phyloP scores from a whole-genome alignment of 2,329 filamentous ascomycete species.

The Anisogramma anomala region DNA sequence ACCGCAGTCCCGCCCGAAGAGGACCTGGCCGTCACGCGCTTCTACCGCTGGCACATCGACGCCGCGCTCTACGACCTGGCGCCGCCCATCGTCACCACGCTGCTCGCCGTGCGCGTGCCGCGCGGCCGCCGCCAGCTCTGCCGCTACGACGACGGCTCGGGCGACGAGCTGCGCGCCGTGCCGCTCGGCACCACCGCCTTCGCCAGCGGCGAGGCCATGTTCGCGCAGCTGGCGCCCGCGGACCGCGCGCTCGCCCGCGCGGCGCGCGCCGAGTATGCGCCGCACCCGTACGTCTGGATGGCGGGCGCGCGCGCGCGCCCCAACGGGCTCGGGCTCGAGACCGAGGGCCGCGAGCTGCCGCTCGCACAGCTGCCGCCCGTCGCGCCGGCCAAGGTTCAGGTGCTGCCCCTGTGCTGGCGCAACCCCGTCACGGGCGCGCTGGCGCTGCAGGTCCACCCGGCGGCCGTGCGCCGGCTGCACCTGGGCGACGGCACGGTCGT shows the following conservation, averaged over 20 bases:
- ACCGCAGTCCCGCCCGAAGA: constrained; percentile 43
- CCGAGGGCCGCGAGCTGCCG: constrained; percentile 45
- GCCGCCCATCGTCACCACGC: constrained; percentile 60
- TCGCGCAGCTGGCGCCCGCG: constrained; percentile 49
- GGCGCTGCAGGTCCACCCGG: constrained; percentile 64
- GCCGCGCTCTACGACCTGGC: constrained; percentile 64
- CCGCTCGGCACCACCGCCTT: constrained; percentile 69
- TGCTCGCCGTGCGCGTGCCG: constrained; percentile 64
- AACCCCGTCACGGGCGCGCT: constrained; percentile 60
- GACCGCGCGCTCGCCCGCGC: constrained; percentile 57
- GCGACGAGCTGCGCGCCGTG: constrained; percentile 53
- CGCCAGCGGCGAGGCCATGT: constrained; percentile 60
- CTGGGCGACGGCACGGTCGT: constrained; percentile 53
- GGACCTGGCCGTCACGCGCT: constrained; percentile 38
- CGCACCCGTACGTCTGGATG: constrained; percentile 80
- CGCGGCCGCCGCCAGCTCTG: constrained; percentile 53
- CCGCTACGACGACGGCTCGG: constrained; percentile 61
- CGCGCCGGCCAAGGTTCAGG: constrained; percentile 54
- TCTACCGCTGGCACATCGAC: constrained; percentile 75
- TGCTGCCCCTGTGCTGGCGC: constrained; percentile 66
- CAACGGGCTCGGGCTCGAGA: constrained; percentile 60
- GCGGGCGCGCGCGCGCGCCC: constrained; percentile 52
- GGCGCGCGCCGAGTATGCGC: constrained; percentile 61
- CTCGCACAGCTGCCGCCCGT: constrained; percentile 36
- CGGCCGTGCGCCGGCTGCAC: constrained; percentile 58